Evolutionary conservation across 2,329 filamentous ascomycete genomes (phyloP).

Genomic region (Thielaviopsis populi): DNA sequence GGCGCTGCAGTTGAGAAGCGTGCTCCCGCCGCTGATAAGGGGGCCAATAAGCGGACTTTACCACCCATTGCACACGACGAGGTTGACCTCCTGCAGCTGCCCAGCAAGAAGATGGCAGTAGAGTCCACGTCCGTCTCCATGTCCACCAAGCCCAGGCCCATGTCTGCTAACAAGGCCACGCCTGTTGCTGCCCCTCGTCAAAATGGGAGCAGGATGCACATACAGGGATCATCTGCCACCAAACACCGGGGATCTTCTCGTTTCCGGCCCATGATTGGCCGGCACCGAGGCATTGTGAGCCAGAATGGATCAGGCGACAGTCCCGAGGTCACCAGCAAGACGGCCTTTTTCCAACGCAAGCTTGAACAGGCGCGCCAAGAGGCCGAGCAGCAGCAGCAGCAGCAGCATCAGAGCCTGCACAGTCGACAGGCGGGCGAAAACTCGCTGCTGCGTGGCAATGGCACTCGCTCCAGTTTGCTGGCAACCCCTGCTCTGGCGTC

Average conservation of each 20-base stretch:
- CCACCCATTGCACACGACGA: background rate
- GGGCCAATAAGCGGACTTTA: conserved; percentile 17
- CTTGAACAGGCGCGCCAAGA: conserved; percentile 4
- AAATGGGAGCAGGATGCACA: conserved; percentile 7
- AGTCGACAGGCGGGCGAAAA: background rate
- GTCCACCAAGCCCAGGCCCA: background rate
- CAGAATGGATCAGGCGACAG: conserved; percentile 10
- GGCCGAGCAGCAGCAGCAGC: background rate
- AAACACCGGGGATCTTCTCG: conserved; percentile 5
- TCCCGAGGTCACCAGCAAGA: conserved; percentile 11
- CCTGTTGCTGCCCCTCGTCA: background rate
- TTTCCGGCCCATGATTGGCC: conserved; percentile 11
- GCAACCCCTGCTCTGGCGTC: conserved; percentile 5
- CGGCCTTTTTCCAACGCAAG: conserved; percentile 14
- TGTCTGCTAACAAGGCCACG: background rate
- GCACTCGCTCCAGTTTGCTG: background rate
- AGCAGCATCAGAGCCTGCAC: background rate
- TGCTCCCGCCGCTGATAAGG: conserved; percentile 17
- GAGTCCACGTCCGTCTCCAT: background rate
- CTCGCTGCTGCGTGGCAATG: background rate
- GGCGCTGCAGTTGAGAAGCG: conserved; percentile 17
- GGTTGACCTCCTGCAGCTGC: conserved; percentile 20
- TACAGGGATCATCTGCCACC: conserved; percentile 10
- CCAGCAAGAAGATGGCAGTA: conserved; percentile 17
- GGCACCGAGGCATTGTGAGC: conserved; percentile 6